Evolutionary conservation across 176 grass and related monocot genomes (phyloP).

Genomic region (Carex scoparia): DNA sequence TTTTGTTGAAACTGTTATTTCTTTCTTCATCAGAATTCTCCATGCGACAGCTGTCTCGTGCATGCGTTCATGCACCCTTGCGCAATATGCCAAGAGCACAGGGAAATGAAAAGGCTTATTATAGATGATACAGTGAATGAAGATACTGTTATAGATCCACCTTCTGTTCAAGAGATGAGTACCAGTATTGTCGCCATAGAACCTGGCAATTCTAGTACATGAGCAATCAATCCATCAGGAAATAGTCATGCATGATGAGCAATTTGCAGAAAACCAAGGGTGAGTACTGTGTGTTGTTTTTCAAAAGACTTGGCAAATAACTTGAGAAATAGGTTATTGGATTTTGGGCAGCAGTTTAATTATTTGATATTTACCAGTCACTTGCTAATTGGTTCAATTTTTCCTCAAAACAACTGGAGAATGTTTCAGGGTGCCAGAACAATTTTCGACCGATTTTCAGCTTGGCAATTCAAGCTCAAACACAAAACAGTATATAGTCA

Average conservation of each 20-base stretch:
- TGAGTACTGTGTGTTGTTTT: neutral
- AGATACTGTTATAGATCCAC: slow-evolving; percentile 69
- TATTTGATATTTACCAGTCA: neutral
- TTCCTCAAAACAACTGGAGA: neutral
- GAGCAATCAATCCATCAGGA: neutral
- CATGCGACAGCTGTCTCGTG: slow-evolving; percentile 67
- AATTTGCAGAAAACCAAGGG: neutral
- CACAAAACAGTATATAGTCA: neutral
- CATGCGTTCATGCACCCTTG: slow-evolving; percentile 85
- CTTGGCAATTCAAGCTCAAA: neutral
- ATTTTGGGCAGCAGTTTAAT: neutral
- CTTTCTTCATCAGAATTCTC: slow-evolving; percentile 55
- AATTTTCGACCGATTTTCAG: neutral
- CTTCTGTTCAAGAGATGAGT: slow-evolving; percentile 73
- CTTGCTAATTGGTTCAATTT: neutral
- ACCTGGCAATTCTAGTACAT: neutral
- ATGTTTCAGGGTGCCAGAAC: neutral
- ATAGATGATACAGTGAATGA: slow-evolving; percentile 38
- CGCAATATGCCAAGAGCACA: slow-evolving; percentile 85
- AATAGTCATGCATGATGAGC: neutral
- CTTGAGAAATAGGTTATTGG: neutral
- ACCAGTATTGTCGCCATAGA: slow-evolving; percentile 8
- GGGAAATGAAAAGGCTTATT: slow-evolving; percentile 69
- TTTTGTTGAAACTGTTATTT: neutral
- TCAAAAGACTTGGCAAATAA: neutral